Percentiles rank a stretch among this genome's conserved stretches.
Conservation (phyloP, 2,329 filamentous ascomycete genomes). For the Curvularia eragrostidis region DNA sequence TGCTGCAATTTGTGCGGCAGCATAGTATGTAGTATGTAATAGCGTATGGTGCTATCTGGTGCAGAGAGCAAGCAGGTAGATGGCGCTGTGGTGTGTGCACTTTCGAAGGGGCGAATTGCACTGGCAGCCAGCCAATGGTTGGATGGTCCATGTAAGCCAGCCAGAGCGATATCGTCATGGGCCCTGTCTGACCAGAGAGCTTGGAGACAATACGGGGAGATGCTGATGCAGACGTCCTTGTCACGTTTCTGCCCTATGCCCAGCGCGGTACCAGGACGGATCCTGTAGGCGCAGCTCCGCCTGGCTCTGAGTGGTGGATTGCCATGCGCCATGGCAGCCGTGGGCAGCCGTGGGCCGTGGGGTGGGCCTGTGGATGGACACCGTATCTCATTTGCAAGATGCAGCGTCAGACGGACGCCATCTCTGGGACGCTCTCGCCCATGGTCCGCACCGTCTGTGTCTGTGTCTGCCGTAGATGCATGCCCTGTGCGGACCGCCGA, state of each 20-base stretch:
- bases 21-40: no score
- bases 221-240: slow-evolving; percentile 23
- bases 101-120: background rate
- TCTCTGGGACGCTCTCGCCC: slow-evolving; percentile 9
- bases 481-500: slow-evolving; percentile 16
- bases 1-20: slow-evolving; percentile 8
- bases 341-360: no score
- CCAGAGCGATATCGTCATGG: slow-evolving; percentile 20
- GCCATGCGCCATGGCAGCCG: slow-evolving; percentile 32
- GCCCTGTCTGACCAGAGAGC: slow-evolving; percentile 8
- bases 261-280: slow-evolving; percentile 19
- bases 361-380: slow-evolving; percentile 13
- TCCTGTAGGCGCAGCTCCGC: slow-evolving; percentile 19
- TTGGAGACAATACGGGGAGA: background rate
- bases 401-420: slow-evolving; percentile 28
- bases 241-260: slow-evolving; percentile 22
- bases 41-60: background rate
- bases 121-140: background rate
- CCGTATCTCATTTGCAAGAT: slow-evolving; percentile 12
- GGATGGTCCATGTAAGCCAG: background rate
- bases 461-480: slow-evolving; percentile 3
- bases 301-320: slow-evolving; percentile 28
- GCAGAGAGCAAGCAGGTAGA: background rate
- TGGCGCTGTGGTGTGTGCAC: background rate
- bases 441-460: slow-evolving; percentile 16